Evolutionary conservation across 1,139 yeast species (phyloP), one percentile per base, ranked within the genome.

Genomic region (Spathaspora sp.): DNA sequence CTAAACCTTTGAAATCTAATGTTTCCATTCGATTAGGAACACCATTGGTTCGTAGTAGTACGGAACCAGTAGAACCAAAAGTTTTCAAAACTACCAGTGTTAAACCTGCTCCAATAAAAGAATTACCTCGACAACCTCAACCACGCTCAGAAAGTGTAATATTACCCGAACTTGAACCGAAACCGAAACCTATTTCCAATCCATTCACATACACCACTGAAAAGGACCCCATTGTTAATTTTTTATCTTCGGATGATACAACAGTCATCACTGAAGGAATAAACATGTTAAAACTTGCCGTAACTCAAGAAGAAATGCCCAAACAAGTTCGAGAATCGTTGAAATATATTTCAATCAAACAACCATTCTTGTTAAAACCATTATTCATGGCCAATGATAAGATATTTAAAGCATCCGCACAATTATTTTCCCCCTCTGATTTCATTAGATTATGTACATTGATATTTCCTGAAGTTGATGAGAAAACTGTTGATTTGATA

Each of bases 301-400:
- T 74, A 4, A 58, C 69, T 43, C 68, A 67, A 1, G 66, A 68
- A 27, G 78, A 74, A 49, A 52, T 71, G 23, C 58, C 73, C 0
- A 38, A 47, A 1, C 68, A 64, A 36, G 52, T 68, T 2, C 56
- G 53, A 26, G 45, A 43, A 0, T 52, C 61, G 11, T 52, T 72
- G 7, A 56, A 55, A 33, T 57, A 51, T 13, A 62, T 72, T 6
- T 68, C 76, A 0, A 55, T 65, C 7, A 48, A 59, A 24, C 57
- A 69, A 42, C 71, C 74, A 2, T 51, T 54, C 11, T 47, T 64
- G 4, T 56, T 73, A 33, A 51, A 51, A 37, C 74, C 74, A 2
- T 54, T 73, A 10, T 61, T 72, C 31, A 49, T 59, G 10, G 56
- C 63, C 3, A 56, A 59, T 10, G 71, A 65, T 15, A 53, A 51